phyloP scores from a whole-genome alignment of 2,329 filamentous ascomycete species.

The Fusarium azukiicola region DNA sequence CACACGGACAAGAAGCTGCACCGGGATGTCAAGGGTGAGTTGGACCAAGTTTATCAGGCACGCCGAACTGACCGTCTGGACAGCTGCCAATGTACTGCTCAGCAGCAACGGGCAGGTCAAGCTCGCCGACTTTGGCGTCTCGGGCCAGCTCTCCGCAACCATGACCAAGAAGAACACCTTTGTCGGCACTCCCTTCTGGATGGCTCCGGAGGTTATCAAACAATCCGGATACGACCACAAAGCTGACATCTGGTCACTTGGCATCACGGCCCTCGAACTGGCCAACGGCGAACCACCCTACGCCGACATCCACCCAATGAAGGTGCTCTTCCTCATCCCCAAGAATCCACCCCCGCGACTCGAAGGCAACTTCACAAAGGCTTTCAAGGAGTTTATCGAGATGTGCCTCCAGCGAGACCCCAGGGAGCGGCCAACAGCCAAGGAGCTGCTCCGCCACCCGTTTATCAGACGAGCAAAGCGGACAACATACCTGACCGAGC shows the following conservation, averaged over 20 bases:
- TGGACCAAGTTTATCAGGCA: background rate
- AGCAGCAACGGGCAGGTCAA: slow-evolving; percentile 97
- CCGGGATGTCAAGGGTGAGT: slow-evolving; percentile 93
- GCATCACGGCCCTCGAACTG: slow-evolving; percentile 95
- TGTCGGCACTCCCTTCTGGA: slow-evolving; percentile 99
- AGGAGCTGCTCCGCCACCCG: slow-evolving; percentile 92
- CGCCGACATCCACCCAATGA: slow-evolving; percentile 99
- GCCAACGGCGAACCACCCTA: slow-evolving; percentile 97
- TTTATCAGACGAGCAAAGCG: slow-evolving; percentile 96
- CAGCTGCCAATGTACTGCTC: slow-evolving; percentile 95
- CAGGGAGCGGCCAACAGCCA: slow-evolving; percentile 91
- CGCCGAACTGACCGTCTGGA: slow-evolving; percentile 14
- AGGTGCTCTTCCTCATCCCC: slow-evolving; percentile 96
- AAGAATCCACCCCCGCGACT: slow-evolving; percentile 94
- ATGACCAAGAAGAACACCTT: slow-evolving; percentile 99
- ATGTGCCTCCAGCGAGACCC: slow-evolving; percentile 94
- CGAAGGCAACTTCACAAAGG: slow-evolving; percentile 89
- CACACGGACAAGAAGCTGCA: slow-evolving; percentile 98
- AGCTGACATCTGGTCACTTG: slow-evolving; percentile 98
- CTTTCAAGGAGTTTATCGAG: slow-evolving; percentile 92
- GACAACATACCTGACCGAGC: slow-evolving; percentile 96
- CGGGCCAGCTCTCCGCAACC: slow-evolving; percentile 96
- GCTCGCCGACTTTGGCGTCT: slow-evolving; percentile 97
- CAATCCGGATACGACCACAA: slow-evolving; percentile 99
- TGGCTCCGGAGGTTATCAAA: slow-evolving; percentile 99